Evolutionary conservation across 768 basidiomycete species (phyloP).

Genomic region (Rhodotorula graminis): DNA sequence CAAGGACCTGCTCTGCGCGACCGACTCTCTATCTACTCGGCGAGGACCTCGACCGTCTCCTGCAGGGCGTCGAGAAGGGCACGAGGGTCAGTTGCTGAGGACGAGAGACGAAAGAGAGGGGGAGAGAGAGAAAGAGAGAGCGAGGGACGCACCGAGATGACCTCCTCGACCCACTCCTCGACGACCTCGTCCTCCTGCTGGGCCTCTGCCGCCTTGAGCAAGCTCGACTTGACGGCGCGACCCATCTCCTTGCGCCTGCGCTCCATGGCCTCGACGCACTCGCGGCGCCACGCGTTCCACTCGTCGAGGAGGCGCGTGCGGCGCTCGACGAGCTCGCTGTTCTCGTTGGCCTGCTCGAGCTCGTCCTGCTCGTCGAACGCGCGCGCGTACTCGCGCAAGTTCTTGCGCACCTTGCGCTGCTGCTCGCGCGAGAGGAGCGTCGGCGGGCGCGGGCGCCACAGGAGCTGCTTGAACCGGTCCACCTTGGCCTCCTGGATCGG

Average conservation of each 20-base stretch:
- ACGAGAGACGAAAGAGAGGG: too few species aligned
- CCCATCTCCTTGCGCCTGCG: conserved; percentile 54
- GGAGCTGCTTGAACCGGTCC: conserved; percentile 97
- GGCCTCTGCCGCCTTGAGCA: conserved; percentile 57
- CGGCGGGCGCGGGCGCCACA: conserved; percentile 94
- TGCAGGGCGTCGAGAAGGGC: neutral
- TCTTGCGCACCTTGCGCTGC: conserved; percentile 77
- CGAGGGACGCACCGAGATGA: conserved; percentile 41
- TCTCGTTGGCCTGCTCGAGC: conserved; percentile 87
- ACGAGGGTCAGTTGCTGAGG: neutral
- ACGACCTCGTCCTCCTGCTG: conserved; percentile 59
- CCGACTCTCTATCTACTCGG: neutral
- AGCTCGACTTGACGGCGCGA: conserved; percentile 10
- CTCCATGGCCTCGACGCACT: conserved; percentile 62
- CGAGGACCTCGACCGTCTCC: neutral
- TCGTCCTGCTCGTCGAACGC: conserved; percentile 95
- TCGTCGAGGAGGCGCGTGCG: conserved; percentile 90
- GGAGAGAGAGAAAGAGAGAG: neutral
- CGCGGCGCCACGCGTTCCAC: conserved; percentile 94
- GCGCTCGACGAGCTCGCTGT: conserved; percentile 83
- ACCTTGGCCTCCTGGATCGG: conserved; percentile 71
- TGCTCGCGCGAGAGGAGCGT: conserved; percentile 81
- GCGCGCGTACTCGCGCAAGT: conserved; percentile 83
- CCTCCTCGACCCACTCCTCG: conserved; percentile 59
- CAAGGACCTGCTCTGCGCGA: too few species aligned